Percentiles rank a stretch among this genome's conserved stretches.
phyloP scores from a whole-genome alignment of 129 eudicot species.

The Saussurea involucrata region DNA sequence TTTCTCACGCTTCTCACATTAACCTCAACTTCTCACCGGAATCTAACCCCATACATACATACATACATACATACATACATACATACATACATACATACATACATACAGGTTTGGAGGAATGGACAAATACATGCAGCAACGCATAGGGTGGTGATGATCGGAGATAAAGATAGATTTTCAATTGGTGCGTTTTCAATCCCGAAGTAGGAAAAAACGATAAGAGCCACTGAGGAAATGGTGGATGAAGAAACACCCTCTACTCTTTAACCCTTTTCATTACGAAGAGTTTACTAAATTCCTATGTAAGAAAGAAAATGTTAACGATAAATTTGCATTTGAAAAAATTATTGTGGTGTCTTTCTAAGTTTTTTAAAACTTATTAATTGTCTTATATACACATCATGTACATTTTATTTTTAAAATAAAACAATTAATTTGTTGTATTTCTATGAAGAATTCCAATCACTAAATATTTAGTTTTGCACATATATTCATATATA shows the following conservation, averaged over 20 bases:
- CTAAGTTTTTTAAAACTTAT: background rate
- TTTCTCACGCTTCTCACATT: too few species aligned
- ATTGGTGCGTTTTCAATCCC: conserved; percentile 49
- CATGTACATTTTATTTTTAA: background rate
- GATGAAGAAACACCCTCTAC: conserved; percentile 54
- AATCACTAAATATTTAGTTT: background rate
- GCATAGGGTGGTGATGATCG: conserved; percentile 52
- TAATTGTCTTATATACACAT: background rate
- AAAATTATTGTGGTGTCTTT: conserved; percentile 48
- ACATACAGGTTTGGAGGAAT: conserved; percentile 57
- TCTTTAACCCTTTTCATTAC: conserved; percentile 44
- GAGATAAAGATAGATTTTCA: conserved; percentile 46
- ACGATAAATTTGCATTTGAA: conserved; percentile 37
- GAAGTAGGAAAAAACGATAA: conserved; percentile 27
- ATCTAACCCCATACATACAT: too few species aligned
- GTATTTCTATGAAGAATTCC: too few species aligned
- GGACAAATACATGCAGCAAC: conserved; percentile 45
- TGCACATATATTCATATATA: too few species aligned
- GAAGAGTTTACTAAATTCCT: conserved; percentile 43
- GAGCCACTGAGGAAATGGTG: conserved; percentile 54
- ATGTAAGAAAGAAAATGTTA: conserved; percentile 36
- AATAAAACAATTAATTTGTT: too few species aligned
- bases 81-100: conserved; percentile 9
- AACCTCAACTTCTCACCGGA: too few species aligned
- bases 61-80: background rate